Evolutionary conservation across 2,329 filamentous ascomycete species (phyloP), one percentile per base, ranked within the genome.

Genomic region (Neofusicoccum cordaticola): DNA sequence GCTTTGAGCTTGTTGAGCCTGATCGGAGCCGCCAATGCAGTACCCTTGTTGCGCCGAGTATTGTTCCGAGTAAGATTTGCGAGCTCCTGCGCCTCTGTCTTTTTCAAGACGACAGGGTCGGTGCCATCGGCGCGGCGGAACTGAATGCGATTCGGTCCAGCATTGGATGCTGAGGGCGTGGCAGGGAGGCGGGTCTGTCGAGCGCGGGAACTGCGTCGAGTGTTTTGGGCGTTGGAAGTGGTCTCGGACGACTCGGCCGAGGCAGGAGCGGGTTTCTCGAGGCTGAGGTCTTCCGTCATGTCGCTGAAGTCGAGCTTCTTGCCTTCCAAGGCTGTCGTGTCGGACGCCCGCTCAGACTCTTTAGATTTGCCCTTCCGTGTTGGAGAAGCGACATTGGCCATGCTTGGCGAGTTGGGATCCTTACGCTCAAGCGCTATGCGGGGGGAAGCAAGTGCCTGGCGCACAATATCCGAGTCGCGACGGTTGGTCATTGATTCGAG

Each of bases 1-100:
- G 71, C 70, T 9, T 72, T 71, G 9, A 84, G 71, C 64, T 80
- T 80, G 27, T 76, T 71, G 11, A 84, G 71, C 37, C 79, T 75
- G 8, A 79, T 68, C n/a, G 70, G 73, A 50, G 82, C 81, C 61
- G 78, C 71, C 27, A 83, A 67, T 15, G 78, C 75, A 27, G 77
- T 78, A 51, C 78, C 78, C 65, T 83, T 84, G 71, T 84, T 84
- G 70, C 80, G 81, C 45, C 79, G 75, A 8, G 82, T 84, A 68
- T 84, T 84, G 57, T 72, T 73, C 39, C 78, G 75, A 1, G 82
- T 84, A 15, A 78, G 62, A 11, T 77, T 70, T 11, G 80, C 76
- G 8, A 83, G 70, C 64, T 82, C 78, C 66, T 84, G 82, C 15
- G 81, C 80, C 65, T 84, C 81, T 5, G 78, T 78, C 67, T 78